Conservation (phyloP, 2,329 filamentous ascomycete genomes). For the Penicillium brasilianum region DNA sequence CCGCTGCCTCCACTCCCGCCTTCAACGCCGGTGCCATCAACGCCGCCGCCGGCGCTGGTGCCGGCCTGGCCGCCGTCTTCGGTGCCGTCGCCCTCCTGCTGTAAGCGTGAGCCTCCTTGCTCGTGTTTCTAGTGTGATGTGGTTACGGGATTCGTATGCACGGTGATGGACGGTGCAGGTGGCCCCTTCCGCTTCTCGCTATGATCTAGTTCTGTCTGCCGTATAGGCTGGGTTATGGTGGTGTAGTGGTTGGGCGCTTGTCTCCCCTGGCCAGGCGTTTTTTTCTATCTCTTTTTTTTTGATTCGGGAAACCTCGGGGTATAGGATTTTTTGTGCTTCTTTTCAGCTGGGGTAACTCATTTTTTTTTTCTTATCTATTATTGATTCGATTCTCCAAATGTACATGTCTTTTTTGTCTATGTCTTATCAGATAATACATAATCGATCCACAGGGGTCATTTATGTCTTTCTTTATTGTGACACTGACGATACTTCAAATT, state of each 20-base stretch:
- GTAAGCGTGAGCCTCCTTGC: conserved; percentile 37
- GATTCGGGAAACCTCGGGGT: conserved; percentile 5
- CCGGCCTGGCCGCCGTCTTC: conserved; percentile 58
- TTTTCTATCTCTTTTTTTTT: not conserved
- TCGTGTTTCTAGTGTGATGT: conserved; percentile 9
- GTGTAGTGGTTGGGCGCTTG: conserved; percentile 2
- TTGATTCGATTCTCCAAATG: conserved; percentile 14
- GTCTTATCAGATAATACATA: conserved; percentile 45
- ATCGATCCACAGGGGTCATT: conserved; percentile 37
- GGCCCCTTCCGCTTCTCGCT: not conserved
- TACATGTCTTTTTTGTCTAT: conserved; percentile 25
- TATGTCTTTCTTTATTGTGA: conserved; percentile 22
- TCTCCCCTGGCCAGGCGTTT: conserved; percentile 18
- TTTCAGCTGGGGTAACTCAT: conserved; percentile 6
- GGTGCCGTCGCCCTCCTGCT: conserved; percentile 56
- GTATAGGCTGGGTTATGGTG: not conserved
- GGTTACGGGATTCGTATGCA: conserved; percentile 3
- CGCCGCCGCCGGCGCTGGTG: conserved; percentile 53
- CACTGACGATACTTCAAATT: conserved; percentile 10
- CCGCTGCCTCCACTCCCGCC: conserved; percentile 27
- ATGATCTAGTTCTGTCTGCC: not conserved
- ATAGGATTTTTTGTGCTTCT: conserved; percentile 1
- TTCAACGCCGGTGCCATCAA: conserved; percentile 60
- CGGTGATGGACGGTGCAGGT: conserved; percentile 9
- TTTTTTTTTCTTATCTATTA: conserved; percentile 9